These are phyloP conservation scores for Nitzschia sp. DNA, from an alignment of 108 stramenopile genomes.

Conservation along the genomic window DNA sequence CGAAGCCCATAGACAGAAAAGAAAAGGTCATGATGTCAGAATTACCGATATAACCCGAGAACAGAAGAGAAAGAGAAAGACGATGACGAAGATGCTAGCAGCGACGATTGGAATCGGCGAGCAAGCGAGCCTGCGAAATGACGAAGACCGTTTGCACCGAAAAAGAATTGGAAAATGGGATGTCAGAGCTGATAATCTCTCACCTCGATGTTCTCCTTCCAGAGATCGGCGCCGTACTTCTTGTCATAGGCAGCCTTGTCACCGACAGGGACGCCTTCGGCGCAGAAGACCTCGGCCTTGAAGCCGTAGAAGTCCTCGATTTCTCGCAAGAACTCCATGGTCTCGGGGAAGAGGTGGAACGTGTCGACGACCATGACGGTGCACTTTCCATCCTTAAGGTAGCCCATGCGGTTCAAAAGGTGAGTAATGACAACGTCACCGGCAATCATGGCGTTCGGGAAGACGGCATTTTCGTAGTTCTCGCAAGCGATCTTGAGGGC, in stretches of 20 bases:
- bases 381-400: constrained; percentile 74
- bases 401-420: constrained; percentile 81
- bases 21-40: too few relatives aligned
- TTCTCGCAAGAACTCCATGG: constrained; percentile 83
- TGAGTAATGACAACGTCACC: constrained; percentile 90
- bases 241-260: constrained; percentile 89
- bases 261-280: constrained; percentile 81
- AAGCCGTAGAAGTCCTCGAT: constrained; percentile 91
- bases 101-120: too few relatives aligned
- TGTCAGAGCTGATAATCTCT: too few relatives aligned
- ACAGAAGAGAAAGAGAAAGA: too few relatives aligned
- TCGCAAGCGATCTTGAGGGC: constrained; percentile 86
- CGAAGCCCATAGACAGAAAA: too few relatives aligned
- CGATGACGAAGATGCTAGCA: too few relatives aligned
- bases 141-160: too few relatives aligned
- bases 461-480: constrained; percentile 86
- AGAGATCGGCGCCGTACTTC: constrained; percentile 93
- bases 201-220: constrained; percentile 98
- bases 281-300: constrained; percentile 94
- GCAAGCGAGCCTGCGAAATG: too few relatives aligned
- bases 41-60: too few relatives aligned
- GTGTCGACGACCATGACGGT: constrained; percentile 94
- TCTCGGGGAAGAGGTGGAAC: constrained; percentile 96
- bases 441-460: constrained; percentile 92
- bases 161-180: too few relatives aligned